phyloP scores from a whole-genome alignment of 345 rosid genomes.

The Eucalyptus urophylla region DNA sequence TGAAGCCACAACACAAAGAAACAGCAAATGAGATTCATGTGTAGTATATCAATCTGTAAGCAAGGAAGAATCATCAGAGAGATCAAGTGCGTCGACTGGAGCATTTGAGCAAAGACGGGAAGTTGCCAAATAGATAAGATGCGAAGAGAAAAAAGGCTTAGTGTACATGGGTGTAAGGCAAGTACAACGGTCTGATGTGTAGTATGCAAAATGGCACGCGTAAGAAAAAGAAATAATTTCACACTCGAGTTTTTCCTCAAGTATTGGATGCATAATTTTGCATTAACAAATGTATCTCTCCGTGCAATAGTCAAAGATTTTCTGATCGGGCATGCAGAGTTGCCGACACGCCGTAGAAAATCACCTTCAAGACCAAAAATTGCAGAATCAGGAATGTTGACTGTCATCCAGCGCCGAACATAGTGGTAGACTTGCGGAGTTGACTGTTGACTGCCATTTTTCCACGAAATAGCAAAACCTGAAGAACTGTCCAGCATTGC shows the following conservation, averaged over 20 bases:
- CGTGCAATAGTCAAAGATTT: not conserved
- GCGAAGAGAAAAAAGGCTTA: not conserved
- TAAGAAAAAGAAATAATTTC: not conserved
- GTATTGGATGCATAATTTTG: not conserved
- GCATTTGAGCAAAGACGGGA: not conserved
- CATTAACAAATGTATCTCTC: not conserved
- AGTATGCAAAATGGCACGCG: not conserved
- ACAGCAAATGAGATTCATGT: not conserved
- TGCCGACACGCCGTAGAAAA: not conserved
- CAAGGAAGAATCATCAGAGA: not conserved
- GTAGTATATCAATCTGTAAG: not conserved
- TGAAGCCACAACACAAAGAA: not conserved
- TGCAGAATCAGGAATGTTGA: too few species aligned
- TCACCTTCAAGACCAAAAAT: not conserved
- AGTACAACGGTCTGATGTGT: not conserved
- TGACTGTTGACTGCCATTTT: not conserved
- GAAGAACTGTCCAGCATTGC: too few species aligned
- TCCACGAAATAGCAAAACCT: not conserved
- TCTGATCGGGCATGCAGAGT: not conserved
- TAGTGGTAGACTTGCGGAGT: not conserved
- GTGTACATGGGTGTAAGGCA: not conserved
- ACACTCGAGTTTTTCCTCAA: too few species aligned
- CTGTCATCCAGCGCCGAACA: rapidly evolving
- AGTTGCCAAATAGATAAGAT: not conserved
- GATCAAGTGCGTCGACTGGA: not conserved